These are phyloP conservation scores for Colletotrichum neosansevieriae DNA, from an alignment of 2,329 filamentous ascomycete species.

Conservation along the genomic window DNA sequence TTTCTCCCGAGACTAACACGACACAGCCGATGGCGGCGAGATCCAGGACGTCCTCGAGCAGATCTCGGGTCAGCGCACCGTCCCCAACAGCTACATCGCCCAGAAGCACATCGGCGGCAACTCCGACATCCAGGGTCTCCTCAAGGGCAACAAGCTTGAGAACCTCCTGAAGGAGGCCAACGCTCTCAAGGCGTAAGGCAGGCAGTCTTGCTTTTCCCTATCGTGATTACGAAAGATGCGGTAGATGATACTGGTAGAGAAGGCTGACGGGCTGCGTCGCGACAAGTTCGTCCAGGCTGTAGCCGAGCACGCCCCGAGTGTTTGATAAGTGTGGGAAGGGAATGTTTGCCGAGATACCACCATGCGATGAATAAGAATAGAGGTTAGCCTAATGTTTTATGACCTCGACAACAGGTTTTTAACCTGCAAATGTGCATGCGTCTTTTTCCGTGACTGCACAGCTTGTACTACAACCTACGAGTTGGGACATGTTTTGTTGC, in stretches of 20 bases:
- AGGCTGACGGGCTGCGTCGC: conserved; percentile 16
- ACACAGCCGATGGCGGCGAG: conserved; percentile 80
- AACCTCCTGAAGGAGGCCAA: conserved; percentile 56
- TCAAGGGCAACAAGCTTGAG: conserved; percentile 58
- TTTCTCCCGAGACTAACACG: neutral
- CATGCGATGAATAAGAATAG: neutral
- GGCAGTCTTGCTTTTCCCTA: conserved; percentile 28
- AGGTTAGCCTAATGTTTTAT: neutral
- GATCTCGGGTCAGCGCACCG: conserved; percentile 85
- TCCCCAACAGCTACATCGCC: conserved; percentile 95
- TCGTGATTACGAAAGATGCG: neutral
- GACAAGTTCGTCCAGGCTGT: conserved; percentile 28
- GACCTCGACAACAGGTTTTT: neutral
- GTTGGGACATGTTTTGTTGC: conserved; percentile 15
- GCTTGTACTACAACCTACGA: conserved; percentile 20
- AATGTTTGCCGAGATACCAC: conserved; percentile 13
- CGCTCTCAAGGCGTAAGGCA: conserved; percentile 58
- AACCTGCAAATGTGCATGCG: conserved; percentile 5
- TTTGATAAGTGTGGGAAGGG: neutral
- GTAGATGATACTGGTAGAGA: neutral
- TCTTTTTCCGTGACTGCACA: conserved; percentile 22
- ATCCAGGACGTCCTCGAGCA: conserved; percentile 87
- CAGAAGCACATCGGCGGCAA: conserved; percentile 96
- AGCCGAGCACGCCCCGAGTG: conserved; percentile 1
- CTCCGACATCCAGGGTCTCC: conserved; percentile 79